A percentile compares a stretch with the other conserved stretches of the same genome.
Evolutionary conservation across 805 yeast species (phyloP).

Genomic region (Sugiyamaella americana): DNA sequence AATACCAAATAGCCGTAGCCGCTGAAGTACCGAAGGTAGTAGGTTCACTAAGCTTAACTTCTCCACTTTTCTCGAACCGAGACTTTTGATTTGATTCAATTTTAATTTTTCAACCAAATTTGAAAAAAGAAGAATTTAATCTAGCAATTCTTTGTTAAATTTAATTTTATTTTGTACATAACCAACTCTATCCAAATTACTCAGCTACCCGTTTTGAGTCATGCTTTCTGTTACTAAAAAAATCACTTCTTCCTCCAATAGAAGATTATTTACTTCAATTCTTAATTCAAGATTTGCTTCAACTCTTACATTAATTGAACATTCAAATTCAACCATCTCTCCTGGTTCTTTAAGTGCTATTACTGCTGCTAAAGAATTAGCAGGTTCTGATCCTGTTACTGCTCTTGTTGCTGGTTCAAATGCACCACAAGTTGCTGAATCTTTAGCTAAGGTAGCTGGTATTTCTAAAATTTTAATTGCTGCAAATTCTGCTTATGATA

Average conservation of each 20-base stretch:
- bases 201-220: too few species aligned
- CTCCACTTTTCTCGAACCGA: too few species aligned
- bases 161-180: too few species aligned
- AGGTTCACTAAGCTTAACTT: too few species aligned
- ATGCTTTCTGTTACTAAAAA: too few species aligned
- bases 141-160: too few species aligned
- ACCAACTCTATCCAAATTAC: too few species aligned
- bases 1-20: too few species aligned
- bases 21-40: too few species aligned
- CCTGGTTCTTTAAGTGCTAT: conserved; percentile 68
- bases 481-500: conserved; percentile 53
- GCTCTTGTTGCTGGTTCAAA: conserved; percentile 68
- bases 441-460: conserved; percentile 48
- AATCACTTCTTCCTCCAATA: background rate
- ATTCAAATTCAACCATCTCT: conserved; percentile 45
- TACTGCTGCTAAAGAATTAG: conserved; percentile 62
- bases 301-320: conserved; percentile 77
- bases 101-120: too few species aligned
- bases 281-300: conserved; percentile 14
- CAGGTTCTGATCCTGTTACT: conserved; percentile 68
- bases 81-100: too few species aligned
- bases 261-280: background rate
- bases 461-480: conserved; percentile 54
- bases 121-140: too few species aligned
- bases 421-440: conserved; percentile 45